A percentile compares a stretch with the other conserved stretches of the same genome.
phyloP scores from a whole-genome alignment of 1,284 basidiomycete species.

The Agaricales sp. region DNA sequence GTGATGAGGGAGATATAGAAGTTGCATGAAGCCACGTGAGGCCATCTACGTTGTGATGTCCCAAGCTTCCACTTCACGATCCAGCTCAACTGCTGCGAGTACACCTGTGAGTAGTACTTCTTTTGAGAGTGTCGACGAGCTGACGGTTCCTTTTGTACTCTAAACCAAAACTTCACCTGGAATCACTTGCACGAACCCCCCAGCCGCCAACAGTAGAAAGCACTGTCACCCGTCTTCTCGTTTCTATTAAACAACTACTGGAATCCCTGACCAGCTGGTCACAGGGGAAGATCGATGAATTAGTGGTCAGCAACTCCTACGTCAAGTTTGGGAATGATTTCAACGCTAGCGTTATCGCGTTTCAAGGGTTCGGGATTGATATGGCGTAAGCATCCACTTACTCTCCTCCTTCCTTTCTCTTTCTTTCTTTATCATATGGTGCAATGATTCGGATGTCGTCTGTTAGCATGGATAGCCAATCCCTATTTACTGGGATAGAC shows the following conservation, averaged over 20 bases:
- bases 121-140: not conserved
- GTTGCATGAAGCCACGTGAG: too few species aligned
- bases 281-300: slow-evolving; percentile 64
- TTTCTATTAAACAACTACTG: slow-evolving; percentile 91
- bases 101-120: not conserved
- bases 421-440: not conserved
- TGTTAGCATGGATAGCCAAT: too few species aligned
- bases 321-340: slow-evolving; percentile 96
- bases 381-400: slow-evolving; percentile 64
- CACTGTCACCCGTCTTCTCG: slow-evolving; percentile 86
- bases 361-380: slow-evolving; percentile 77
- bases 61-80: not conserved
- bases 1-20: too few species aligned
- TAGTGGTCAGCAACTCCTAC: slow-evolving; percentile 91
- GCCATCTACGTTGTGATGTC: too few species aligned
- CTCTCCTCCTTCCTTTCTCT: slow-evolving; percentile 6
- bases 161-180: not conserved
- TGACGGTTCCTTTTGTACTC: not conserved
- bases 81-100: not conserved
- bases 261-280: slow-evolving; percentile 91
- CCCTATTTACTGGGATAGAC: slow-evolving; percentile 12
- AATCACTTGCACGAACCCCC: too few species aligned
- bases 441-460: too few species aligned
- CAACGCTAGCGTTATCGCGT: slow-evolving; percentile 87
- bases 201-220: slow-evolving; percentile 76